These are phyloP conservation scores for Fonsecaea nubica DNA, from an alignment of 2,329 filamentous ascomycete species.

Conservation along the genomic window DNA sequence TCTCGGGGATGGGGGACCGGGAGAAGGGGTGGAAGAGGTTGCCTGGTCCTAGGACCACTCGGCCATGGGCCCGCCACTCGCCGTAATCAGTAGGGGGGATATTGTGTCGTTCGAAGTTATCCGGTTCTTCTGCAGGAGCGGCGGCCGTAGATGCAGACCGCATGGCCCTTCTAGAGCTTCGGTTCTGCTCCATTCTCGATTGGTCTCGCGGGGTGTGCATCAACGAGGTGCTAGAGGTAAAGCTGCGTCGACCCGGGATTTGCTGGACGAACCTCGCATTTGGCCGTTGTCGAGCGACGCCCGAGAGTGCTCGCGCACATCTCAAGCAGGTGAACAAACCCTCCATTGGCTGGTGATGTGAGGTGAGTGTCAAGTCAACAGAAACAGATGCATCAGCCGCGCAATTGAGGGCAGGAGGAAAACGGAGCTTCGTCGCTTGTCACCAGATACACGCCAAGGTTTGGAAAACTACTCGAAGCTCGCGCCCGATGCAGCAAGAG, in stretches of 20 bases:
- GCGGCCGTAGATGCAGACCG: conserved; percentile 33
- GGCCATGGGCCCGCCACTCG: conserved; percentile 39
- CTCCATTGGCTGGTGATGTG: conserved; percentile 22
- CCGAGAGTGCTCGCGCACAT: conserved; percentile 35
- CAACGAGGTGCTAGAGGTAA: conserved; percentile 30
- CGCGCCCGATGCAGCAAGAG: too few relatives aligned
- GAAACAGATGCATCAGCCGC: neutral
- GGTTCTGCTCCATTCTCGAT: conserved; percentile 14
- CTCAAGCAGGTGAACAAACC: conserved; percentile 35
- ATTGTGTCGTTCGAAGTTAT: conserved; percentile 38
- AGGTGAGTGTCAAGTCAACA: neutral
- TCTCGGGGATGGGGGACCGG: conserved; percentile 84
- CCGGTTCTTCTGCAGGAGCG: conserved; percentile 31
- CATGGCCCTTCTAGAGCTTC: conserved; percentile 21
- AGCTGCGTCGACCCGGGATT: conserved; percentile 27
- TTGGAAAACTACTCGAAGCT: too few relatives aligned
- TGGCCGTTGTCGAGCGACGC: conserved; percentile 17
- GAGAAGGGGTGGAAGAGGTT: conserved; percentile 95
- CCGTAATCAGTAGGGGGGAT: conserved; percentile 38
- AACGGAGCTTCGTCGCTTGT: neutral
- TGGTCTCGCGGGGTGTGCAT: conserved; percentile 22
- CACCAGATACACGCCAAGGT: neutral
- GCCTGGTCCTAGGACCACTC: conserved; percentile 67
- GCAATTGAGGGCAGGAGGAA: neutral
- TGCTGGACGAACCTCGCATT: conserved; percentile 19